Percentiles rank a stretch among this genome's conserved stretches.
Evolutionary conservation across 208 protist genomes (phyloP).

Genomic region (Naegleria lovaniensis): DNA sequence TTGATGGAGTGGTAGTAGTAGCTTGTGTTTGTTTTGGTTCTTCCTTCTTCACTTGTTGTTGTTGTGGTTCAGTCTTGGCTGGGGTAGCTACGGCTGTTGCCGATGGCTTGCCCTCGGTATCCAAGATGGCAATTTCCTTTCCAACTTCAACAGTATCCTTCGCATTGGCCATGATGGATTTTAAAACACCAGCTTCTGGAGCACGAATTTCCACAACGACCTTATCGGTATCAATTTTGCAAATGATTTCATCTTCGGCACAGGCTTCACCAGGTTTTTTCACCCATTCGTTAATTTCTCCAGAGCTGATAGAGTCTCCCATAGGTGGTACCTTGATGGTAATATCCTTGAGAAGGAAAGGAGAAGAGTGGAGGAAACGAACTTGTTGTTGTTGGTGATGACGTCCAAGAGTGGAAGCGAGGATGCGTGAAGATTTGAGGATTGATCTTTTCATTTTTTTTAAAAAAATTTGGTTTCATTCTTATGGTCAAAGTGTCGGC

Average conservation of each 20-base stretch:
- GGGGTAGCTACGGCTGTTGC: conserved; percentile 16
- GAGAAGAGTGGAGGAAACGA: neutral
- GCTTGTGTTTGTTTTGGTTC: conserved; percentile 12
- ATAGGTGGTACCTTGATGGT: conserved; percentile 82
- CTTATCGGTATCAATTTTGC: conserved; percentile 97
- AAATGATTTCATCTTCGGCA: conserved; percentile 88
- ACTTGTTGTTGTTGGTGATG: neutral
- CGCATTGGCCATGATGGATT: conserved; percentile 70
- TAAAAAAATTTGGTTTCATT: neutral
- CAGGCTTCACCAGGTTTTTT: conserved; percentile 83
- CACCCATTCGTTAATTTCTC: conserved; percentile 85
- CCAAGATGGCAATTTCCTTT: conserved; percentile 52
- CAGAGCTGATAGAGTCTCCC: conserved; percentile 95
- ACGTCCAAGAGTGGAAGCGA: neutral
- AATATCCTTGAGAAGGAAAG: neutral
- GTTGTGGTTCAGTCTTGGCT: conserved; percentile 5
- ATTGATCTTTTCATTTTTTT: neutral
- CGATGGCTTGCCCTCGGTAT: neutral
- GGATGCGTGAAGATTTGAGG: neutral
- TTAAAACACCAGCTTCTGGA: conserved; percentile 77
- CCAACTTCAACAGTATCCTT: conserved; percentile 83
- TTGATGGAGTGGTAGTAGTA: neutral
- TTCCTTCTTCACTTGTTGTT: conserved; percentile 17
- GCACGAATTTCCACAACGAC: conserved; percentile 88
- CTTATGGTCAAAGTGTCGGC: too few relatives aligned